These are phyloP conservation scores for Calonectria leucothoes DNA, from an alignment of 2,329 filamentous ascomycete species.

Conservation along the genomic window DNA sequence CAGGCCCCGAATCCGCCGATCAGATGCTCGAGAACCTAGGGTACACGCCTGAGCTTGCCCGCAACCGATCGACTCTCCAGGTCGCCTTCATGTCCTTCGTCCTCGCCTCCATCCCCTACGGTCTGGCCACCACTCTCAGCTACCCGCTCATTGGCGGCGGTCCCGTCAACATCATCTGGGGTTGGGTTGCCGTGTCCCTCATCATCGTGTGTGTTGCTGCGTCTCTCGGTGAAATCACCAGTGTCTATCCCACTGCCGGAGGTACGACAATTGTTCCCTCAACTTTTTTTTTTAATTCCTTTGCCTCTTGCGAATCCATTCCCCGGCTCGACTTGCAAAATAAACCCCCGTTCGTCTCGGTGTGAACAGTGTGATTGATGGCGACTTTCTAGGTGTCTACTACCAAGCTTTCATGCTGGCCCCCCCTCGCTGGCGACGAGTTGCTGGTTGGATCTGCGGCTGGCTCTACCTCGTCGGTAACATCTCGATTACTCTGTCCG, in stretches of 20 bases:
- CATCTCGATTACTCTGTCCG: conserved; percentile 85
- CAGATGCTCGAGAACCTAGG: conserved; percentile 72
- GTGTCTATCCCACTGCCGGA: conserved; percentile 80
- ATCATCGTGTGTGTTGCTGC: conserved; percentile 79
- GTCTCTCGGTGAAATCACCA: conserved; percentile 80
- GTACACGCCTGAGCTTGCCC: conserved; percentile 73
- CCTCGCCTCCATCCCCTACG: conserved; percentile 79
- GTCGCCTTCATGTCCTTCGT: conserved; percentile 83
- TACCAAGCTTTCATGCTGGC: conserved; percentile 84
- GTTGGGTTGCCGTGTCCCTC: conserved; percentile 74
- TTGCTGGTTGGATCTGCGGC: conserved; percentile 78
- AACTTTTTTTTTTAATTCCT: background rate
- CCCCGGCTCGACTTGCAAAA: background rate
- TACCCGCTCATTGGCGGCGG: conserved; percentile 76
- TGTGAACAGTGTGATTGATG: conserved; percentile 34
- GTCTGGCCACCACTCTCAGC: conserved; percentile 75
- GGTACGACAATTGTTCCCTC: conserved; percentile 53
- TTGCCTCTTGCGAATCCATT: background rate
- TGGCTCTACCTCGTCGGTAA: conserved; percentile 85
- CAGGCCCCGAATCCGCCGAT: conserved; percentile 62
- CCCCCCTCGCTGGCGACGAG: conserved; percentile 67
- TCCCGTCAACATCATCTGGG: conserved; percentile 78
- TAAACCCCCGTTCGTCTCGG: background rate
- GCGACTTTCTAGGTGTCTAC: conserved; percentile 67
- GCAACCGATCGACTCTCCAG: conserved; percentile 75